phyloP scores from a whole-genome alignment of 208 protist genomes.

The Paratrypanosoma confusum region DNA sequence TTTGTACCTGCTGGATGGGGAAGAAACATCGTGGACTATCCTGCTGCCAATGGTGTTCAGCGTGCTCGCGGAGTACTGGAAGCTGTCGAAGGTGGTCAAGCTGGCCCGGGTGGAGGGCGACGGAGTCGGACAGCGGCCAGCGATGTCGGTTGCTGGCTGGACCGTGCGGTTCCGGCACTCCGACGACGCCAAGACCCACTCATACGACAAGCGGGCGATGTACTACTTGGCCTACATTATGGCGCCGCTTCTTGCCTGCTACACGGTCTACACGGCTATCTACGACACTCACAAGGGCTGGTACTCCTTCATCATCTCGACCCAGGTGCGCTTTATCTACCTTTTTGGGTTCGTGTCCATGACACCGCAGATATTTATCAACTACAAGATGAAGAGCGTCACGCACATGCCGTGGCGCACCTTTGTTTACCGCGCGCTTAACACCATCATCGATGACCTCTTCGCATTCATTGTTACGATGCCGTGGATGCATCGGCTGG shows the following conservation, averaged over 20 bases:
- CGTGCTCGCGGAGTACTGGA: slow-evolving; percentile 95
- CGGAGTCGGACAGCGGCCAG: slow-evolving; percentile 3
- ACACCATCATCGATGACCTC: slow-evolving; percentile 99
- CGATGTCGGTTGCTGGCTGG: not conserved
- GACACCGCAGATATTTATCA: slow-evolving; percentile 99
- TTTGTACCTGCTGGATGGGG: slow-evolving; percentile 95
- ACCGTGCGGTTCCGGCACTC: slow-evolving; percentile 18
- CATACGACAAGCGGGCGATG: slow-evolving; percentile 82
- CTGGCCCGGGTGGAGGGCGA: slow-evolving; percentile 6
- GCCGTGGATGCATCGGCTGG: slow-evolving; percentile 95
- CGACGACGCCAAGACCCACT: slow-evolving; percentile 36
- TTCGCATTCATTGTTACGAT: slow-evolving; percentile 99
- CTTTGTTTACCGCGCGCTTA: slow-evolving; percentile 97
- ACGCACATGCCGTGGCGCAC: slow-evolving; percentile 96
- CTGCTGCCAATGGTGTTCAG: slow-evolving; percentile 79
- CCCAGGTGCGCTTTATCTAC: slow-evolving; percentile 86
- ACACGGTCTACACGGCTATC: slow-evolving; percentile 92
- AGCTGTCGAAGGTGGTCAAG: slow-evolving; percentile 84
- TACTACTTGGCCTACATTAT: slow-evolving; percentile 90
- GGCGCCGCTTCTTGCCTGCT: slow-evolving; percentile 86
- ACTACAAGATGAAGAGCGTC: slow-evolving; percentile 98
- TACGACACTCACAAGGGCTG: slow-evolving; percentile 91
- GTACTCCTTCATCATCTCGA: slow-evolving; percentile 87
- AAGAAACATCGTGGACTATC: slow-evolving; percentile 92
- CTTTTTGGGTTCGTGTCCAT: slow-evolving; percentile 97